Conservation (phyloP, 1,139 yeast species). For the Suhomyces chickasaworum region DNA sequence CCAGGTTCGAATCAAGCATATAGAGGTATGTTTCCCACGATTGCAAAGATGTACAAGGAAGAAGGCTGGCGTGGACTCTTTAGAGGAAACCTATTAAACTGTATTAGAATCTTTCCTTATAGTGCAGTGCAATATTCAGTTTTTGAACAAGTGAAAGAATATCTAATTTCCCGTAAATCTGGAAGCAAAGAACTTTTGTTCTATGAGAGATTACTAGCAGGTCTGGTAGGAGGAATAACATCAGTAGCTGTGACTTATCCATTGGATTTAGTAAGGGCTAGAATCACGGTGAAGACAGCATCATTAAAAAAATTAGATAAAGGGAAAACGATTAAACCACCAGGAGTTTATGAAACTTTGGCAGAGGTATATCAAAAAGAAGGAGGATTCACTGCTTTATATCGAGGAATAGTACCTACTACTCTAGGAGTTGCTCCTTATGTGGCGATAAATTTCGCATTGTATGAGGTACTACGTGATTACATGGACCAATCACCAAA, state of each 20-base stretch:
- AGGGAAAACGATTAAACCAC: constrained; percentile 54
- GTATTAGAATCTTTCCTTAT: constrained; percentile 88
- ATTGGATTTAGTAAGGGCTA: constrained; percentile 84
- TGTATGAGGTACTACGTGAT: constrained; percentile 81
- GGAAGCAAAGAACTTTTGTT: constrained; percentile 32
- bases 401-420: constrained; percentile 86
- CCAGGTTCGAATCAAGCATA: constrained; percentile 64
- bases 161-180: constrained; percentile 36
- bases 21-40: constrained; percentile 74
- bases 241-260: constrained; percentile 90
- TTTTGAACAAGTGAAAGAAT: constrained; percentile 68
- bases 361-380: constrained; percentile 65
- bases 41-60: constrained; percentile 76
- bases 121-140: constrained; percentile 93
- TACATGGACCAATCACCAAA: constrained; percentile 39
- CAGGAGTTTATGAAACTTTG: constrained; percentile 67
- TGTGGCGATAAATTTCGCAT: constrained; percentile 89
- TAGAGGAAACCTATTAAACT: constrained; percentile 88
- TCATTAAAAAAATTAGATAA: constrained; percentile 54
- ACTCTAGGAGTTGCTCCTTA: constrained; percentile 94
- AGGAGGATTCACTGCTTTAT: constrained; percentile 80
- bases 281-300: constrained; percentile 89
- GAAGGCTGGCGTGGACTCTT: constrained; percentile 90
- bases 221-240: constrained; percentile 78
- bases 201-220: constrained; percentile 66